Base-by-base conservation (phyloP, 257 asterid genomes). In the Oldenlandia corymbosa region DNA sequence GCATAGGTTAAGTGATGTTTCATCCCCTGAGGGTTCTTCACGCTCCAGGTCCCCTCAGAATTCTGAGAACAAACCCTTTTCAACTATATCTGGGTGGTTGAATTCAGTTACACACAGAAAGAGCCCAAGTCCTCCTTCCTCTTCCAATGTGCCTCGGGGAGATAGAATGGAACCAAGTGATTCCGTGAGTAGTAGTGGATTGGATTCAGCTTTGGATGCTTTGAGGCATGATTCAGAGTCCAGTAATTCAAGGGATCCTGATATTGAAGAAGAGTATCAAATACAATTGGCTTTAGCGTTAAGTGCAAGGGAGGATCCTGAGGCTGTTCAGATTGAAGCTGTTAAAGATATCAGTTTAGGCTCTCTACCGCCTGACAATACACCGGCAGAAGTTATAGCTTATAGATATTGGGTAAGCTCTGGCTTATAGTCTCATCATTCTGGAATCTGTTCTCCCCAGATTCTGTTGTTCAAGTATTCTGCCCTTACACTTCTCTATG, bases 311-410 rank as follows among this genome's bases (percentile, higher is more conserved):
- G 98, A 92, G 80, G 98, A 92, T 63, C 98, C 98, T 0, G 98
- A 89, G 84, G 98, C 98, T 34, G 97, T 87, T 67, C 98, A 92
- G 75, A 92, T 89, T 75, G 98, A 92, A 81, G 98, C 98, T 67
- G 97, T 92, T 36, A 92, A 92, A 76, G 95, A 89, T 82, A 92
- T 92, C 67, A 92, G 98, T 76, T 89, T 92, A 63, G 96, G 97
- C 66, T 79, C 97, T 55, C 81, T 83, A 68, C 80, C 80, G 12
- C 81, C 85, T 7, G 85, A 87, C 66, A 85, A 89, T 53, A 80
- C 93, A 49, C 93, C 91, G 0, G 98, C 98, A 32, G 96, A 89
- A 76, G 88, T 89, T 50, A 78, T 87, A 64, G 97, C 95, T 1
- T 88, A 80, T 69, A 76, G 95, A 72, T 92, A 88, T 73, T 88